phyloP scores from a whole-genome alignment of 352 stramenopile genomes.

The Globisporangium megalacanthum region DNA sequence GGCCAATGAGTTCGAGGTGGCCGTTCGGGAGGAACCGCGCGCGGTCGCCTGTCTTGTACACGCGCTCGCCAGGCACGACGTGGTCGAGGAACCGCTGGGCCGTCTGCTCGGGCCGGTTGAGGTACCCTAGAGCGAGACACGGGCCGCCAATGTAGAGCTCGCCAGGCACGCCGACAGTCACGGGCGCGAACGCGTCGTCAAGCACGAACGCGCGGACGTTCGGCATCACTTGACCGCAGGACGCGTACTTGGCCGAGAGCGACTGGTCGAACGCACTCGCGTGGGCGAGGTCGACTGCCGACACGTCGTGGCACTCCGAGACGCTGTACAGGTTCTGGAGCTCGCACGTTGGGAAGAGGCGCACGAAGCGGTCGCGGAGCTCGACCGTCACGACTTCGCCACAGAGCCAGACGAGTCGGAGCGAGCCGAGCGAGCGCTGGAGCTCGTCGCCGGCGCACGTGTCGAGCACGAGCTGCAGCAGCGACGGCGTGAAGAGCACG shows the following conservation, averaged over 20 bases:
- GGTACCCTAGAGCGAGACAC: constrained; percentile 82
- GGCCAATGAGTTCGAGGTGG: constrained; percentile 90
- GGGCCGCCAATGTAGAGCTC: constrained; percentile 86
- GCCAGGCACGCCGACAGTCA: constrained; percentile 63
- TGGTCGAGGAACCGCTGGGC: constrained; percentile 72
- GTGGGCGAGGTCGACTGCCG: constrained; percentile 67
- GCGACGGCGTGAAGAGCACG: constrained; percentile 91
- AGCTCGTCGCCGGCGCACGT: constrained; percentile 52
- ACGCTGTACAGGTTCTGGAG: constrained; percentile 94
- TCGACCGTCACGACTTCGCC: constrained; percentile 92
- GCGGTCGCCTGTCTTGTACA: constrained; percentile 92
- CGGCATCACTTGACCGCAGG: constrained; percentile 81
- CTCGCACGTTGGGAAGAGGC: constrained; percentile 76
- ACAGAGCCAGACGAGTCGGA: constrained; percentile 89
- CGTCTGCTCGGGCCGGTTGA: constrained; percentile 76
- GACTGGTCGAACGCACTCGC: constrained; percentile 70
- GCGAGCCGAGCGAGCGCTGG: constrained; percentile 43
- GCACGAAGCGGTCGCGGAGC: constrained; percentile 80
- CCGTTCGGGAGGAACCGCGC: constrained; percentile 87
- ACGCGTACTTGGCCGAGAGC: constrained; percentile 83
- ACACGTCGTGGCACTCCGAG: constrained; percentile 92
- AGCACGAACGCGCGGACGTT: constrained; percentile 78
- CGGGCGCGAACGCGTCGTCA: constrained; percentile 58
- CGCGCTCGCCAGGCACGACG: constrained; percentile 53
- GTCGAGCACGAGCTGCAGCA: constrained; percentile 87